Percentiles rank a stretch among this genome's conserved stretches.
Conservation (phyloP, 2,329 filamentous ascomycete genomes). For the Ilyonectria robusta region DNA sequence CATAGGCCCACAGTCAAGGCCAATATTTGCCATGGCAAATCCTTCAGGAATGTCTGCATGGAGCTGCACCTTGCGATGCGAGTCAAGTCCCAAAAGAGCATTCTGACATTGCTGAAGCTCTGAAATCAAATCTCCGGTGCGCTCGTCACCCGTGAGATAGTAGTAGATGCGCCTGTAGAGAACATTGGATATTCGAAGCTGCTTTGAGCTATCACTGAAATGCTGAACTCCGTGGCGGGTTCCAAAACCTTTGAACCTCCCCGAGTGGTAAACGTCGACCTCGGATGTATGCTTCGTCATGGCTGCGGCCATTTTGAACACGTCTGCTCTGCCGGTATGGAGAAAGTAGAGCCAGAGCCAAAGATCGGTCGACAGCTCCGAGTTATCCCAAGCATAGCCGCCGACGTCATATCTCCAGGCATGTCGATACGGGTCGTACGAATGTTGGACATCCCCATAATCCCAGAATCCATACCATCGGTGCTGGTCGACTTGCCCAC, state of each 20-base stretch:
- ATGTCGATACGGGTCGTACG: conserved; percentile 71
- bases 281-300: conserved; percentile 71
- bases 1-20: conserved; percentile 37
- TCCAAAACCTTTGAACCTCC: conserved; percentile 70
- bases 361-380: conserved; percentile 72
- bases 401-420: conserved; percentile 74
- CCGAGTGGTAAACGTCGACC: conserved; percentile 73
- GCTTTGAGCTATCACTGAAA: conserved; percentile 72
- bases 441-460: conserved; percentile 73
- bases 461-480: conserved; percentile 76
- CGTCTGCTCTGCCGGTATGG: conserved; percentile 68
- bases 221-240: conserved; percentile 75
- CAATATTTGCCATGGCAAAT: conserved; percentile 38
- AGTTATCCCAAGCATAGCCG: conserved; percentile 76
- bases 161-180: conserved; percentile 65
- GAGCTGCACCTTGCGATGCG: conserved; percentile 37
- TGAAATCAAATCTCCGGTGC: conserved; percentile 60
- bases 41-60: conserved; percentile 32
- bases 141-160: conserved; percentile 70
- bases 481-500: conserved; percentile 67
- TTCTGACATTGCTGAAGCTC: conserved; percentile 32
- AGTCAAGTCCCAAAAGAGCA: conserved; percentile 31
- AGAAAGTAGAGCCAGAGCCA: conserved; percentile 75
- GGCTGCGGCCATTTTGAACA: conserved; percentile 71
- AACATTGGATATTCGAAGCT: conserved; percentile 64